Evolutionary conservation across 495 filamentous ascomycete species (phyloP).

Genomic region (Penicillium arizonense): DNA sequence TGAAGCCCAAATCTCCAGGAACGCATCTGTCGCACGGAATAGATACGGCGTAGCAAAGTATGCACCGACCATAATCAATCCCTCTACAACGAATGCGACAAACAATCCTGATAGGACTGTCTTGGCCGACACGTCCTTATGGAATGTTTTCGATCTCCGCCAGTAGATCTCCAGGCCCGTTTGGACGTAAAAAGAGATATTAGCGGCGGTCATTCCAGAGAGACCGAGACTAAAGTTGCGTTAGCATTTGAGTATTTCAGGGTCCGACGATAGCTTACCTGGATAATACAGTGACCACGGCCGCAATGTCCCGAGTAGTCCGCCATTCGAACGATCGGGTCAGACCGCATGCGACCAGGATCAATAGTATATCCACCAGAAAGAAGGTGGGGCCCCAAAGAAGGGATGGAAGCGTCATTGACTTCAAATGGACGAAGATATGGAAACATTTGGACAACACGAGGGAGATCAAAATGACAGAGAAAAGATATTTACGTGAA

Average conservation of each 20-base stretch:
- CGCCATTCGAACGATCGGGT: conserved; percentile 8
- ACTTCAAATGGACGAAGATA: conserved; percentile 16
- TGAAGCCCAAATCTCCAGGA: conserved; percentile 8
- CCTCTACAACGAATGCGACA: conserved; percentile 4
- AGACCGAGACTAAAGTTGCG: background rate
- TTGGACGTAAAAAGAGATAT: conserved; percentile 14
- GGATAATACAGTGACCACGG: conserved; percentile 2
- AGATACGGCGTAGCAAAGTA: conserved; percentile 14
- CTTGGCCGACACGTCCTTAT: background rate
- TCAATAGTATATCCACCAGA: conserved; percentile 19
- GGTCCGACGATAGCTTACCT: conserved; percentile 6
- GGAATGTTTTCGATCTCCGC: conserved; percentile 4
- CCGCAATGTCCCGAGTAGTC: conserved; percentile 3
- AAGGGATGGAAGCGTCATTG: conserved; percentile 8
- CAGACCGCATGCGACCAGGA: conserved; percentile 16
- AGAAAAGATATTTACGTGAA: conserved; percentile 16
- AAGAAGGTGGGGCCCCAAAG: conserved; percentile 28
- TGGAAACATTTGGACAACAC: conserved; percentile 23
- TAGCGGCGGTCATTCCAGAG: conserved; percentile 8
- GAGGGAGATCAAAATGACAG: conserved; percentile 20
- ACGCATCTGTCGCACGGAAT: conserved; percentile 2
- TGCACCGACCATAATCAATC: conserved; percentile 2
- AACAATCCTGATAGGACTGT: conserved; percentile 4
- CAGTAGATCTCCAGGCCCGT: conserved; percentile 16
- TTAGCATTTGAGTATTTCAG: background rate